These are phyloP conservation scores for Olyra latifolia DNA, from an alignment of 176 grass and related monocot species.

Conservation along the genomic window DNA sequence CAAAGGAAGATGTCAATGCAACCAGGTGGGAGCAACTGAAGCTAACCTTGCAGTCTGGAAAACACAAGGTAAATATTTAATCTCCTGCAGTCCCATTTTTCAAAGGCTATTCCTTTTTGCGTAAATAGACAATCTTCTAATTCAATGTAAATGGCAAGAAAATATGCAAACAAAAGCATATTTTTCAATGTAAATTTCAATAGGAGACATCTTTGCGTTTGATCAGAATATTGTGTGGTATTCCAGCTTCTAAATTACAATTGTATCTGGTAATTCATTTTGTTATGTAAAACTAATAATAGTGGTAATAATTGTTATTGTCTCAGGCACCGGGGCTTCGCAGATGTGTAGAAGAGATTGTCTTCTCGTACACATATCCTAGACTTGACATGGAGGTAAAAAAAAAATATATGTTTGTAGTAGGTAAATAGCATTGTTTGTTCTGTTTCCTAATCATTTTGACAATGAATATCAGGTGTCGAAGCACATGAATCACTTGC, in stretches of 20 bases:
- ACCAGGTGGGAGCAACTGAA: conserved; percentile 89
- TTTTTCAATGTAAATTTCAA: too few species aligned
- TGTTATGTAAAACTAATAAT: conserved; percentile 7
- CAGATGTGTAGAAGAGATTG: conserved; percentile 88
- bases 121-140: too few species aligned
- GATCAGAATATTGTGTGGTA: conserved; percentile 3
- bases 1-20: conserved; percentile 72
- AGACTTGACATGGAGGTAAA: conserved; percentile 97
- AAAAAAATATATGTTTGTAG: conserved; percentile 26
- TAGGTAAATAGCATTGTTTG: neutral
- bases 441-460: conserved; percentile 12
- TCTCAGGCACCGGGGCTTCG: conserved; percentile 60
- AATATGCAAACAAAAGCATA: too few species aligned
- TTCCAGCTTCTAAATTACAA: conserved; percentile 3
- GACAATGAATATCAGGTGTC: conserved; percentile 59
- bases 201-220: neutral
- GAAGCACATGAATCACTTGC: conserved; percentile 97
- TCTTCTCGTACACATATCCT: conserved; percentile 94
- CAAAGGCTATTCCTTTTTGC: too few species aligned
- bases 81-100: neutral
- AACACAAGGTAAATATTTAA: conserved; percentile 68
- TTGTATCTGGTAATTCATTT: neutral
- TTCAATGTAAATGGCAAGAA: too few species aligned
- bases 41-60: conserved; percentile 72
- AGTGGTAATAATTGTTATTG: conserved; percentile 1